Conservation (phyloP, 139 green algal species). For the Coelastrella sp. region DNA sequence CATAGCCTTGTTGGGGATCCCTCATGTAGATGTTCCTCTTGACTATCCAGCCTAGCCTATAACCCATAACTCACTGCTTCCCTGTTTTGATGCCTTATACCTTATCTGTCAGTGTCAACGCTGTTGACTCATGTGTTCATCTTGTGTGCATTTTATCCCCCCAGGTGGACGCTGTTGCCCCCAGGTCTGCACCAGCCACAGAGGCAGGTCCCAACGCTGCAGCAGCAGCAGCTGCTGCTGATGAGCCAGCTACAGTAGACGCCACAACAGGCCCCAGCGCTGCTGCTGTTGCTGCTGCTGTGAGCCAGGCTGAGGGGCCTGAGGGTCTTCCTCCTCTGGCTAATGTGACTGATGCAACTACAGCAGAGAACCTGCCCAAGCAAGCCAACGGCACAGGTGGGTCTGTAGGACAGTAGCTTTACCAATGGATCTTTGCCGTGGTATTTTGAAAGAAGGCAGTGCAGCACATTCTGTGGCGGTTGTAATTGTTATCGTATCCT, state of each 20-base stretch:
- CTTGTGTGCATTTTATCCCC: no score
- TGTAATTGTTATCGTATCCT: no score
- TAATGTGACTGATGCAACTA: slow-evolving; percentile 16
- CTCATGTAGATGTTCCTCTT: no score
- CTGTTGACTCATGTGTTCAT: no score
- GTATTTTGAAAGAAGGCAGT: no score
- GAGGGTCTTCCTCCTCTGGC: slow-evolving; percentile 15
- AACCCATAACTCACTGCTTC: no score
- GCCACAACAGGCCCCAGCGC: background rate
- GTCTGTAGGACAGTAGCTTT: background rate
- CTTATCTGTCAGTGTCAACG: background rate
- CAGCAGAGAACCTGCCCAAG: slow-evolving; percentile 12
- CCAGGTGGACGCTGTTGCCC: background rate
- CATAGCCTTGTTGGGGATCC: no score
- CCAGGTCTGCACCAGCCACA: background rate
- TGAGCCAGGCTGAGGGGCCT: background rate
- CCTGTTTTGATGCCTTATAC: no score
- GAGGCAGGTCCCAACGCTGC: background rate
- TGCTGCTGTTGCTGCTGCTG: background rate
- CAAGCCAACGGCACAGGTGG: background rate
- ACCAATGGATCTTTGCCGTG: no score
- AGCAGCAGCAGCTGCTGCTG: background rate
- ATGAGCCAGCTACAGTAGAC: slow-evolving; percentile 10
- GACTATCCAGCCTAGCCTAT: no score
- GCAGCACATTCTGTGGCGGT: no score